Percentiles rank a stretch among this genome's conserved stretches.
Conservation (phyloP, 345 rosid species). For the Clausena lansium region DNA sequence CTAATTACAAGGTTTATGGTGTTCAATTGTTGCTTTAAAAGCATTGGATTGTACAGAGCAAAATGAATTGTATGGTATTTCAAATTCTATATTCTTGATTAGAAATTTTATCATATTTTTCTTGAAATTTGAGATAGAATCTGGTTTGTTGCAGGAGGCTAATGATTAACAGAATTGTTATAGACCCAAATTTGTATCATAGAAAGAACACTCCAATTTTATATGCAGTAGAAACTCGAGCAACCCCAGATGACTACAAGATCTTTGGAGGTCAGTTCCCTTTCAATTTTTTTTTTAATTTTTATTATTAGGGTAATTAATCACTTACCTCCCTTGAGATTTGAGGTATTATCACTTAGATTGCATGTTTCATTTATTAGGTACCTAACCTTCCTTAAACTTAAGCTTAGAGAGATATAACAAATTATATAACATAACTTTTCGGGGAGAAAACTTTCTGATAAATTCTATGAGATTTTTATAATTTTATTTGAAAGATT, state of each 20-base stretch:
- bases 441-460: too few species aligned
- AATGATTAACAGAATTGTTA: slow-evolving; percentile 28
- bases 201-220: slow-evolving; percentile 27
- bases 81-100: not conserved
- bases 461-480: too few species aligned
- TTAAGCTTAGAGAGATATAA: too few species aligned
- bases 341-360: too few species aligned
- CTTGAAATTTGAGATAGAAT: not conserved
- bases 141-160: slow-evolving; percentile 17
- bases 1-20: not conserved
- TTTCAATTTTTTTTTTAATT: too few species aligned
- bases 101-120: not conserved
- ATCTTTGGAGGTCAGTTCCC: slow-evolving; percentile 30
- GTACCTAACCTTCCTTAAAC: too few species aligned
- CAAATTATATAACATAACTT: too few species aligned
- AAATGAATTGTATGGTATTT: too few species aligned
- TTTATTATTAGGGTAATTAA: too few species aligned
- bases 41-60: not conserved
- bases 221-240: slow-evolving; percentile 32
- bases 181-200: slow-evolving; percentile 36
- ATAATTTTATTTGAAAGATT: too few species aligned
- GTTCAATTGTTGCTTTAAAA: not conserved
- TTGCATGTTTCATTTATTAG: too few species aligned
- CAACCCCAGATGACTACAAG: slow-evolving; percentile 32
- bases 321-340: too few species aligned